A percentile compares a stretch with the other conserved stretches of the same genome.
These are phyloP conservation scores for Epichloe uncinata DNA, from an alignment of 2,329 filamentous ascomycete genomes.

Conservation along the genomic window DNA sequence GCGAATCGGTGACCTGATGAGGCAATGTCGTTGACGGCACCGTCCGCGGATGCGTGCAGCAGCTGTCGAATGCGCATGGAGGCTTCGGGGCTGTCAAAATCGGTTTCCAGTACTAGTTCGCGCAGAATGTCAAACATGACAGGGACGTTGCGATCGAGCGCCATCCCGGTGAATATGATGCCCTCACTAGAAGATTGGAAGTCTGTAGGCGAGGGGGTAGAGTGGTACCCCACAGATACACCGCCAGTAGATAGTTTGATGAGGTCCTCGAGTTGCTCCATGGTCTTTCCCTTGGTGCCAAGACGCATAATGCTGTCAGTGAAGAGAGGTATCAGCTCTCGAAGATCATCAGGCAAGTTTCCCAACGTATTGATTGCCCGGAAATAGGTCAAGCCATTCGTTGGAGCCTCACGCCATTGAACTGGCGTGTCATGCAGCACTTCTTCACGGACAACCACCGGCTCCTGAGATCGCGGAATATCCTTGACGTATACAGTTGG, in stretches of 20 bases:
- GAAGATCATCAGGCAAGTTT: constrained; percentile 69
- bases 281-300: constrained; percentile 73
- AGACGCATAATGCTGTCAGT: constrained; percentile 87
- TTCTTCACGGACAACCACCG: constrained; percentile 47
- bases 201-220: constrained; percentile 63
- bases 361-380: constrained; percentile 72
- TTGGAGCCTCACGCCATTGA: constrained; percentile 85
- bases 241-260: constrained; percentile 96
- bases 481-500: constrained; percentile 82
- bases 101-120: constrained; percentile 69
- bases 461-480: constrained; percentile 67
- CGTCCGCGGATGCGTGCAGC: constrained; percentile 74
- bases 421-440: constrained; percentile 51
- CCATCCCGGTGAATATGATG: constrained; percentile 71
- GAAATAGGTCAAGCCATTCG: constrained; percentile 94
- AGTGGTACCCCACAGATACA: constrained; percentile 71
- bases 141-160: constrained; percentile 77
- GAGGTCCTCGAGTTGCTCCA: constrained; percentile 89
- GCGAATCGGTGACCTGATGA: constrained; percentile 83
- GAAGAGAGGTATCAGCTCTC: constrained; percentile 77
- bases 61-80: constrained; percentile 75
- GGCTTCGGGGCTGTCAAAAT: constrained; percentile 76
- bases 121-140: constrained; percentile 81
- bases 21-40: constrained; percentile 82
- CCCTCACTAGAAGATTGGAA: constrained; percentile 65